Percentiles rank a stretch among this genome's conserved stretches.
Conservation (phyloP, 179 eudicot species). For the Heliamphora pulchella region DNA sequence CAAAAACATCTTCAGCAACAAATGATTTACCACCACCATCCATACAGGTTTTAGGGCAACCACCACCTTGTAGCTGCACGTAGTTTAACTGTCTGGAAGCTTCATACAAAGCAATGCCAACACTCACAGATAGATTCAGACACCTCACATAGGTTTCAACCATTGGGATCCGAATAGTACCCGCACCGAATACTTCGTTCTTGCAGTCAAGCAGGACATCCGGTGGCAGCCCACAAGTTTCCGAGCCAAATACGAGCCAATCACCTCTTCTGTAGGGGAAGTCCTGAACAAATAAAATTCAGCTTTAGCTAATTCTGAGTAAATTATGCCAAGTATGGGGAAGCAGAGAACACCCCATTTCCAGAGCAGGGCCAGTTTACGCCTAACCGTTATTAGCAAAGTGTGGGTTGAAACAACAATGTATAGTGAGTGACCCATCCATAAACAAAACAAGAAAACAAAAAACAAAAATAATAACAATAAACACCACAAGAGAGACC, state of each 20-base stretch:
- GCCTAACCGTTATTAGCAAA: too few relatives aligned
- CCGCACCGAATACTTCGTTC: slow-evolving; percentile 63
- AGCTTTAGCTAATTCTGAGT: neutral
- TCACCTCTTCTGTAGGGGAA: slow-evolving; percentile 75
- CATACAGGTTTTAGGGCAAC: slow-evolving; percentile 24
- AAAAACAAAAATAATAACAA: too few relatives aligned
- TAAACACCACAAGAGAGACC: neutral
- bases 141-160: slow-evolving; percentile 90
- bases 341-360: neutral
- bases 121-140: slow-evolving; percentile 88
- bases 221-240: slow-evolving; percentile 78
- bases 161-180: slow-evolving; percentile 77
- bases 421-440: neutral
- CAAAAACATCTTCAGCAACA: slow-evolving; percentile 69
- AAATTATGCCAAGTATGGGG: neutral
- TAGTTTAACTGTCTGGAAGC: slow-evolving; percentile 90
- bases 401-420: too few relatives aligned
- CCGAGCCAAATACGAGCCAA: slow-evolving; percentile 95
- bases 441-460: neutral
- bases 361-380: too few relatives aligned
- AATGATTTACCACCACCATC: slow-evolving; percentile 31
- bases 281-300: slow-evolving; percentile 38
- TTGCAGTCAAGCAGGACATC: slow-evolving; percentile 69
- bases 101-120: slow-evolving; percentile 90
- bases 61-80: slow-evolving; percentile 55